phyloP scores from a whole-genome alignment of 768 basidiomycete species.

The Kwoniella dejecticola region DNA sequence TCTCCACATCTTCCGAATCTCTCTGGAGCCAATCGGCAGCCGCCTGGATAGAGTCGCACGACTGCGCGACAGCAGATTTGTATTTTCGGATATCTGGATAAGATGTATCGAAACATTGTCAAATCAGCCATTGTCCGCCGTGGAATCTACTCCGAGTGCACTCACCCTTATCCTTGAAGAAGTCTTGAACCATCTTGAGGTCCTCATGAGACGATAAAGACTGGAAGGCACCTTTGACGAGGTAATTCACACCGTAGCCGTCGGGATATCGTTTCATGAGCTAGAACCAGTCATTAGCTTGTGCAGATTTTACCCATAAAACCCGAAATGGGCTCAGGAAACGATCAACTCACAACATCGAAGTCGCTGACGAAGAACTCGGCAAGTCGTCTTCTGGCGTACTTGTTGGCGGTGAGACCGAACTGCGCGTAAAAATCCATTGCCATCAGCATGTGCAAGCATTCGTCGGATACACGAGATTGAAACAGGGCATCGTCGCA shows the following conservation, averaged over 20 bases:
- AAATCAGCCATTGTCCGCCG: not conserved
- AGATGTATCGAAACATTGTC: too few species aligned
- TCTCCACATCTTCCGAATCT: slow-evolving; percentile 52
- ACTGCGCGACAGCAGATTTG: slow-evolving; percentile 52
- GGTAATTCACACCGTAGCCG: slow-evolving; percentile 58
- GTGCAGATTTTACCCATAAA: too few species aligned
- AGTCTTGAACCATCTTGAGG: slow-evolving; percentile 61
- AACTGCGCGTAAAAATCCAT: slow-evolving; percentile 52
- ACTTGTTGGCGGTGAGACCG: slow-evolving; percentile 64
- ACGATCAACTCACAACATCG: slow-evolving; percentile 59
- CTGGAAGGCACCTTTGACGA: slow-evolving; percentile 57
- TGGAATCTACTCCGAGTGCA: not conserved
- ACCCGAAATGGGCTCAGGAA: not conserved
- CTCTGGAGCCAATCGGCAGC: slow-evolving; percentile 52
- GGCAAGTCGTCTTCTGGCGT: slow-evolving; percentile 62
- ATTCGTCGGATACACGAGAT: too few species aligned
- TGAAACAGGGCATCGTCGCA: too few species aligned
- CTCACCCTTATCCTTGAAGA: slow-evolving; percentile 69
- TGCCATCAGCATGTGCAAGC: too few species aligned
- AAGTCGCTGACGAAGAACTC: slow-evolving; percentile 73
- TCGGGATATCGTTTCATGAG: slow-evolving; percentile 69
- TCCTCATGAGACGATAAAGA: slow-evolving; percentile 71
- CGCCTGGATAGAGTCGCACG: slow-evolving; percentile 54
- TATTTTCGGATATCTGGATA: slow-evolving; percentile 42
- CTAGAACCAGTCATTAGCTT: slow-evolving; percentile 13